Base-by-base conservation (phyloP, 441 rosid species). In the Gossypium schwendimanii region DNA sequence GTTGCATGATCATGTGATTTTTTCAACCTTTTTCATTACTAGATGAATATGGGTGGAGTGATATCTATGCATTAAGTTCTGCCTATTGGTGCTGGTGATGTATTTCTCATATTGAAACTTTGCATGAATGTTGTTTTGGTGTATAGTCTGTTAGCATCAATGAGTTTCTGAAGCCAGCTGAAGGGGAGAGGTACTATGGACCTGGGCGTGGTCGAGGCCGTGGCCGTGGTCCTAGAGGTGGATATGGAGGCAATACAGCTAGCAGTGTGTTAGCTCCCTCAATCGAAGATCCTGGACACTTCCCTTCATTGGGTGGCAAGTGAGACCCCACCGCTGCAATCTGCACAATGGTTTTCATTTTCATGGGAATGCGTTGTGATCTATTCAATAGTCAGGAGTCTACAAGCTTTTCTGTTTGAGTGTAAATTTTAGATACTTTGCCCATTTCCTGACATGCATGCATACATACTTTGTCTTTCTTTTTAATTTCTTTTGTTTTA, bases 271-370 rank as follows among this genome's bases (percentile, higher is more conserved):
- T 86, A 28, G 94, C 97, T 8, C 97, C 97, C 0, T 71, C 86
- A 6, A 96, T 93, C 28, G 91, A 76, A 71, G 98, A 93, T 75
- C 89, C 80, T 0, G 89, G 87, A 28, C 94, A 89, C 68, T 93
- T 96, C 89, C 99, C 99, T 15, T 28, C 97, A 18, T 80, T 96
- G 85, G 93, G 97, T 61, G 94, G 88, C 71, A 93, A 93, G 85
- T 96, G 85, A 90, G 63, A 45, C 49, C 20, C 39, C 54, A 44
- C 6, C 39, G 31, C 33, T 4, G 6, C 20, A 6, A 26, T 9
- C 57, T 2, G n/a, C 28, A 6, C 63, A 3, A 4, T 53, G 79
- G 79, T 71, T 33, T 50, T 41, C 70, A 47, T 12, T 26, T 31
- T 57, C 69, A 2, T 62, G 73, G 72, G 77, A 66, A 73, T 50